Evolutionary conservation across 1,139 yeast species (phyloP), one percentile per base, ranked within the genome.

Genomic region (Taiozyma sp.): DNA sequence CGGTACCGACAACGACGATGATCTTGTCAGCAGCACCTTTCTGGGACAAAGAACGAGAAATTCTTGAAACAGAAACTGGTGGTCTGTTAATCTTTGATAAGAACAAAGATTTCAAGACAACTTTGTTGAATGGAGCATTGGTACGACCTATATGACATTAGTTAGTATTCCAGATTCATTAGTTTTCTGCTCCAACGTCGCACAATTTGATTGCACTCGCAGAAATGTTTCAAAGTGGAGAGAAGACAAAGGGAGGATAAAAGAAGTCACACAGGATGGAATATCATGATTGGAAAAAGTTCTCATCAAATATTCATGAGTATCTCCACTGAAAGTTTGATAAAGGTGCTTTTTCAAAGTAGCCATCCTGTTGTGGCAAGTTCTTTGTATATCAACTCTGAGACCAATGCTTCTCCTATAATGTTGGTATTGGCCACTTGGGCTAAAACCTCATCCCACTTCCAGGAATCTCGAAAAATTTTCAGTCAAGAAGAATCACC

Each of bases 51-150:
- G 95, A 91, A 74, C 87, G 85, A 71, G 88, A 75, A 66, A 95
- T 81, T 81, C 96, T 90, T 65, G 96, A 85, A 65, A 90, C 84
- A 67, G 98, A 92, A 62, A 93, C 98, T 64, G 99, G 99, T 71
- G 99, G 99, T 83, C 96, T 90, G 97, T 93, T 95, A 77, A 85
- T 80, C 92, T 93, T 93, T 65, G 98, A 92, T 73, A 93, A 84
- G 89, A 90, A 93, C 78, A 95, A 86, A 73, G 93, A 82, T 77
- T 79, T 89, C 75, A 95, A 88, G 80, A 93, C 78, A 68, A 91
- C 91, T 86, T 88, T 90, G 97, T 95, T 93, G 95, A 93, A 93
- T 74, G 91, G 84, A 78, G 96, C 90, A 76, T 91, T 97, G 70
- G 98, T 93, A 81, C 99, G 97, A 83, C 95, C 96, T 83, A 69